Evolutionary conservation across 176 grass and related monocot genomes (phyloP).

Genomic region (Panicum miliaceum): DNA sequence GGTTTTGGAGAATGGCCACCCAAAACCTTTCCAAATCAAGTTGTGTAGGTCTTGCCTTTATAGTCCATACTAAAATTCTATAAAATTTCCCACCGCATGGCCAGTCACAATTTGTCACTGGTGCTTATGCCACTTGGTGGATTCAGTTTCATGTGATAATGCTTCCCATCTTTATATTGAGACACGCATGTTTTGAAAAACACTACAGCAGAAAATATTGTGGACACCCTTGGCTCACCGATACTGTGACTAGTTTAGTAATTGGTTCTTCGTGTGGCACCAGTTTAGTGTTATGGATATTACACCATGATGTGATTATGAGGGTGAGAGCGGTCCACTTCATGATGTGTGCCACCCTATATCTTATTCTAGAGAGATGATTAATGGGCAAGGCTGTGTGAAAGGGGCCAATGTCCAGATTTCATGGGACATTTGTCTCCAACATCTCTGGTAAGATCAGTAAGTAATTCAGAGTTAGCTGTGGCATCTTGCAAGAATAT

Average conservation of each 20-base stretch:
- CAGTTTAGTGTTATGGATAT: background rate
- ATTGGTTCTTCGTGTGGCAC: background rate
- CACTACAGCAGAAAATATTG: background rate
- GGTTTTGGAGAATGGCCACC: background rate
- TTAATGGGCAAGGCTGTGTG: background rate
- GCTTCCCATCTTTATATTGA: background rate
- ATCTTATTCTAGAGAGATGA: background rate
- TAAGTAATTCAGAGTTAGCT: background rate
- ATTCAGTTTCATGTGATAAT: conserved; percentile 16
- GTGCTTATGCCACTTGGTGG: background rate
- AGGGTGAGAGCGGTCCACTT: background rate
- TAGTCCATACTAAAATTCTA: background rate
- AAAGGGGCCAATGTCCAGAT: background rate
- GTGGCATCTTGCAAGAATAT: background rate
- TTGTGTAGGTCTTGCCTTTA: background rate
- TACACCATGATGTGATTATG: background rate
- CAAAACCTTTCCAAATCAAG: background rate
- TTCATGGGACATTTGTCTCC: background rate
- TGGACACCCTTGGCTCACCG: background rate
- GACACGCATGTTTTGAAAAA: background rate
- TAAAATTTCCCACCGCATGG: background rate
- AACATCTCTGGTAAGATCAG: conserved; percentile 1
- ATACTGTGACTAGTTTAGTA: background rate
- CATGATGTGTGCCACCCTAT: background rate
- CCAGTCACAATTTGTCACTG: background rate